These are phyloP conservation scores for Neofusicoccum umdonicola DNA, from an alignment of 2,329 filamentous ascomycete genomes.

Conservation along the genomic window DNA sequence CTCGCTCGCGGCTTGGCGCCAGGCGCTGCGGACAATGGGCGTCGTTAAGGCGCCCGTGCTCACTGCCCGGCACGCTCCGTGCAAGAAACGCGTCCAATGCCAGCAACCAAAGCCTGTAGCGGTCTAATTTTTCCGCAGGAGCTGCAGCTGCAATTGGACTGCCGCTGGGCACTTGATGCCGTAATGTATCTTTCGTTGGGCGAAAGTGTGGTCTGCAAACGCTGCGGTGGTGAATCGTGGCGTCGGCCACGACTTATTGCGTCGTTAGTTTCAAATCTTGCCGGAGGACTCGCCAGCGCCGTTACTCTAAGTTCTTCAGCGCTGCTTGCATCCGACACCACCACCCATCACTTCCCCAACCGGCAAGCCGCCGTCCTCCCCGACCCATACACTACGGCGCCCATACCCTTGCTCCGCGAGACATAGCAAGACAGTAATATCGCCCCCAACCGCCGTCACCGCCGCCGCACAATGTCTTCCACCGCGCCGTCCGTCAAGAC, in stretches of 20 bases:
- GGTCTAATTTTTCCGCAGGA: neutral
- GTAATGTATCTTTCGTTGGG: neutral
- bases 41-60: neutral
- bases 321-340: neutral
- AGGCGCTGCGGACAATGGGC: constrained; percentile 5
- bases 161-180: too few species aligned
- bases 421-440: neutral
- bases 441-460: neutral
- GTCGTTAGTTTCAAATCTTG: constrained; percentile 15
- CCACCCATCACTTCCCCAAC: constrained; percentile 4
- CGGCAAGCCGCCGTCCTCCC: constrained; percentile 1
- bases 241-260: constrained; percentile 11
- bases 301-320: neutral
- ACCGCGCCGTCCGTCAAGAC: constrained; percentile 48
- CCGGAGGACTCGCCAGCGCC: neutral
- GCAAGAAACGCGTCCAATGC: neutral
- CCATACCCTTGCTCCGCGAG: constrained; percentile 10
- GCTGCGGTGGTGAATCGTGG: neutral
- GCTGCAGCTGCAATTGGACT: neutral
- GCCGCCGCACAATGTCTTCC: constrained; percentile 24
- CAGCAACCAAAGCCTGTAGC: neutral
- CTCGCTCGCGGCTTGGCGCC: neutral
- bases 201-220: neutral
- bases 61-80: neutral
- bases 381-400: constrained; percentile 1